Conservation (phyloP, 306 rosid genomes). For the Inga leiocalycina region DNA sequence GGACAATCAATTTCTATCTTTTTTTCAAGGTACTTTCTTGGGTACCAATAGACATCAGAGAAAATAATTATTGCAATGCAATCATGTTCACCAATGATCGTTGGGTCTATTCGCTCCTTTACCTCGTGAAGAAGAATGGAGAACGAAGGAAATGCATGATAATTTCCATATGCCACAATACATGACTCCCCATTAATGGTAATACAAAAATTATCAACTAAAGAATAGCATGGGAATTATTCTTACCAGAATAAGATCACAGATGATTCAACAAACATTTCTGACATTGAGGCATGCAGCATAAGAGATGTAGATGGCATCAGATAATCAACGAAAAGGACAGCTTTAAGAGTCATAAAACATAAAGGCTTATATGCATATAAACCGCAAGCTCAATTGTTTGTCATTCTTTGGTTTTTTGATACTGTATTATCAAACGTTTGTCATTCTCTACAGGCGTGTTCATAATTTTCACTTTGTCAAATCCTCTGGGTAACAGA, state of each 20-base stretch:
- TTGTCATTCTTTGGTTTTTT: background rate
- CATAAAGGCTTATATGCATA: background rate
- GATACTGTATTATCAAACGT: background rate
- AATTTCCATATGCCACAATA: background rate
- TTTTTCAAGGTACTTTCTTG: background rate
- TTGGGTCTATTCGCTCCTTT: background rate
- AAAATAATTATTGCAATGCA: background rate
- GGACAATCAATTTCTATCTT: background rate
- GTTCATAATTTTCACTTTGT: slow-evolving; percentile 35
- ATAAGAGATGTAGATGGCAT: background rate
- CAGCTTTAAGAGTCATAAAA: slow-evolving; percentile 18
- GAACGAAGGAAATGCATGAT: background rate
- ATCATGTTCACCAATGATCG: background rate
- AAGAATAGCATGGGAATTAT: background rate
- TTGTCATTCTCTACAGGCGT: slow-evolving; percentile 19
- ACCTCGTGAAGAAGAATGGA: background rate
- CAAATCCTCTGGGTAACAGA: slow-evolving; percentile 49
- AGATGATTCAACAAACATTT: background rate
- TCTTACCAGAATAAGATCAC: background rate
- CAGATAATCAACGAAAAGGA: slow-evolving; percentile 26
- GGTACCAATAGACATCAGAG: background rate
- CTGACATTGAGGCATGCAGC: background rate
- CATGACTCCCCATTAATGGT: background rate
- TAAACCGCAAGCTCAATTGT: slow-evolving; percentile 28
- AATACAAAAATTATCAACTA: background rate